Evolutionary conservation across 306 rosid genomes (phyloP).

Genomic region (Myrica gale): DNA sequence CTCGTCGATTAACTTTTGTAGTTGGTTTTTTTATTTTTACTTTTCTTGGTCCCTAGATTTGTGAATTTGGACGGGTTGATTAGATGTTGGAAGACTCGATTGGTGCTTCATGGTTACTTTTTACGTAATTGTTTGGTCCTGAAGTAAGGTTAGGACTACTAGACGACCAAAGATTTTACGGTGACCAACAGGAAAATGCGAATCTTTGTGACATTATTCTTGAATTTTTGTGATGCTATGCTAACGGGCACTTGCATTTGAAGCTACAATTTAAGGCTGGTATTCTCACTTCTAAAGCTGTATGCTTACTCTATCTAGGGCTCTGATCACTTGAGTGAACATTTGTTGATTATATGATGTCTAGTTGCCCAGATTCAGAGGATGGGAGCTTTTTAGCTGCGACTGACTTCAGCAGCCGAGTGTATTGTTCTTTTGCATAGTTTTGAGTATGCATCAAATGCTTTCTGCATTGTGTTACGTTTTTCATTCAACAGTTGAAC

Average conservation of each 20-base stretch:
- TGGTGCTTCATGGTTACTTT: not conserved
- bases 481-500: too few species aligned
- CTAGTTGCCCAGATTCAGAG: not conserved
- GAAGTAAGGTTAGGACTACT: not conserved
- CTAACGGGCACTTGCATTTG: not conserved
- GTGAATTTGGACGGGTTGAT: not conserved
- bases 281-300: too few species aligned
- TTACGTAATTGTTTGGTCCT: not conserved
- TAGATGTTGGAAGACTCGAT: not conserved
- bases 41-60: not conserved
- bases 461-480: too few species aligned
- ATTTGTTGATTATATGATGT: not conserved
- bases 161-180: not conserved
- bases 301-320: not conserved
- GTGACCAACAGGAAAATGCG: not conserved
- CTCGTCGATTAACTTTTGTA: not conserved
- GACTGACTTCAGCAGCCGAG: not conserved
- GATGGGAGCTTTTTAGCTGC: not conserved
- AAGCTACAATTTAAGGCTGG: not conserved
- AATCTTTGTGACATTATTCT: not conserved
- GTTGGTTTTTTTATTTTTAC: not conserved
- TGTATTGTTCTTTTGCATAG: too few species aligned
- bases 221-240: not conserved
- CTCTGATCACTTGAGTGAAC: not conserved
- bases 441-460: too few species aligned